Base-by-base conservation (phyloP, 495 filamentous ascomycete species). In the Penicillium egyptiacum region DNA sequence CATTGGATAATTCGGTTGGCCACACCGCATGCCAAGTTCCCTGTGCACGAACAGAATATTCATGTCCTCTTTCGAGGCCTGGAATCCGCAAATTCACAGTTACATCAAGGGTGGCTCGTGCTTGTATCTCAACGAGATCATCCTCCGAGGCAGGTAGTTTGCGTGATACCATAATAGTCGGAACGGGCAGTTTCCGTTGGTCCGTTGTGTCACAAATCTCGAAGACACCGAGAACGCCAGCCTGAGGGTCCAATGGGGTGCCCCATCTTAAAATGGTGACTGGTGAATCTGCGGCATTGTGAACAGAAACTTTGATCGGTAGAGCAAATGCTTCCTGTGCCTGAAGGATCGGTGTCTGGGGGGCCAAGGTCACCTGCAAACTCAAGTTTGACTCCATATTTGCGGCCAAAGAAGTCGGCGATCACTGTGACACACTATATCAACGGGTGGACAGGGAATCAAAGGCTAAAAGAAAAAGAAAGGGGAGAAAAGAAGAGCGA, bases 241-340 rank as follows among this genome's bases (percentile, higher is more conserved):
- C 81, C 26, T 69, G 54, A 5, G 71, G 58, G 55, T 83, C 81
- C 9, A 83, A 61, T 6, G 81, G 81, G 5, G 75, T 75, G 46
- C 72, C 65, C 77, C 77, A 83, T 37, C 60, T 67, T 12, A 83
- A 67, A 17, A 84, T 42, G 2, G 79, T 82, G 14, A 82, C 64
- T 26, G 80, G 69, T 9, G 63, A 35, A 0, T 61, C 44, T 28
- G 69, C 64, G 1, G 66, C 63, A 56, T 82, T 84, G 43, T 69
- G 69, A n/a, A 83, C 65, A 1, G 72, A 70, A 5, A 71, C 63
- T 39, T 58, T 62, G 55, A 76, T 39, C 5, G 64, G 60, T 1
- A 65, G 28, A 16, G 48, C 33, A 23, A 33, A 54, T 12, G 53
- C 48, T 66, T 53, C 65, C 37, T 60, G 59, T 22, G 61, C 55